Base-by-base conservation (phyloP, 2,329 filamentous ascomycete genomes). In the Beauveria medogensis region DNA sequence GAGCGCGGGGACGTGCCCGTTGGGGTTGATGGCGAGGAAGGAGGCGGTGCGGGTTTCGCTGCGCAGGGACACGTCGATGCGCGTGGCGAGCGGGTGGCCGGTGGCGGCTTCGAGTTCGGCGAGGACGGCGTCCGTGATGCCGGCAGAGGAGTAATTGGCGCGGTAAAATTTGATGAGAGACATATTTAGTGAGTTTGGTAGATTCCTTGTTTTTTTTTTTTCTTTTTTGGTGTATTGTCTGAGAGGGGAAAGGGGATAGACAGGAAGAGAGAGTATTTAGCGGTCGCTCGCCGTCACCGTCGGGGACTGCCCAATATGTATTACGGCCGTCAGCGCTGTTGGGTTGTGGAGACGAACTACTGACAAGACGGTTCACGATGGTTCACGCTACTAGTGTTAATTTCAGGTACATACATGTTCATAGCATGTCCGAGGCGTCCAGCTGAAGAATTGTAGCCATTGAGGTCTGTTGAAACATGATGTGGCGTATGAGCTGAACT, bases 1-100 rank as follows among this genome's bases (percentile, higher is more conserved):
- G 24, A 63, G 37, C 22, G 62, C 62, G 22, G 62, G 62, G 9
- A 63, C 62, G 30, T 59, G 18, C 16, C 62, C 62, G 55, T 63
- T 63, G 59, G 62, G 62, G 50, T 63, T 63, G 30, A 63, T 44
- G 43, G 59, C 46, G 18, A 63, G 48, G n/a, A 55, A 63, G 8
- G 43, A 34, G 43, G 53, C 20, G 7, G 18, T 26, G 40, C 55
- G 53, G 3, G 53, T 47, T 41, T 55, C 59, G 20, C 34, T 47
- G 8, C 16, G 41, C 37, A 63, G 26, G 2, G 47, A 10, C 22
- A 63, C 47, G 44, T 54, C 26, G 59, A 61, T 44, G 43, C 59
- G 53, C 16, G 51, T 44, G 34, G 58, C 62, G 14, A 63, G 40
- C 7, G 53, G 34, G 10, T 26, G n/a, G 22, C 51, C 40, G n/a